phyloP scores from a whole-genome alignment of 768 basidiomycete genomes.

The Tylopilus balloui region DNA sequence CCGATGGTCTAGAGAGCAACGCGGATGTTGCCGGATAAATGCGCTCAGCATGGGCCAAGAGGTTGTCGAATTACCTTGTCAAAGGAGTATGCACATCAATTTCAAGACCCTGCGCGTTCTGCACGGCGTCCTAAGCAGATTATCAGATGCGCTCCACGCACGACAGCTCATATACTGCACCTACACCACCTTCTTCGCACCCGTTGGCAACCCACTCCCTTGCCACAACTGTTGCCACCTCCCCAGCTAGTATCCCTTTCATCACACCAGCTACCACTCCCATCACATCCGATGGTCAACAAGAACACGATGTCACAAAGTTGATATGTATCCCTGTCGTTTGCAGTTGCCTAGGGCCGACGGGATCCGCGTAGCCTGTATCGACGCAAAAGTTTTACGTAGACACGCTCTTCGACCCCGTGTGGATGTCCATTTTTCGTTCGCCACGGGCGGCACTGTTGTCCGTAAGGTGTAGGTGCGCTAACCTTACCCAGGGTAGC shows the following conservation, averaged over 20 bases:
- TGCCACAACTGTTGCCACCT: neutral
- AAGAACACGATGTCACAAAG: neutral
- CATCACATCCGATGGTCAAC: neutral
- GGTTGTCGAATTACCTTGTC: no score
- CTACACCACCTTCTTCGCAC: neutral
- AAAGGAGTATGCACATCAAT: no score
- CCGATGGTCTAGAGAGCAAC: no score
- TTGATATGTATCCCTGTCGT: neutral
- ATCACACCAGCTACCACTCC: neutral
- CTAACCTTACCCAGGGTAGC: constrained; percentile 4
- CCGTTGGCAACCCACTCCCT: neutral
- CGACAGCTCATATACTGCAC: neutral
- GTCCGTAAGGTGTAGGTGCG: neutral
- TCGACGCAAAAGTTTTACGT: constrained; percentile 42
- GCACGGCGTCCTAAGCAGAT: no score
- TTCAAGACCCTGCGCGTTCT: no score
- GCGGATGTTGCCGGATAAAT: no score
- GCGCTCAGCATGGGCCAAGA: no score
- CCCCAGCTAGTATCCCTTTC: neutral
- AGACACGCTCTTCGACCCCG: constrained; percentile 40
- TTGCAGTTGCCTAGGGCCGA: neutral
- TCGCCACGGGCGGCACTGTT: constrained; percentile 7
- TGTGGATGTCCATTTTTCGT: constrained; percentile 29
- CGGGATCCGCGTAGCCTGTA: neutral
- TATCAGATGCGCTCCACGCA: neutral